Base-by-base conservation (phyloP, 2,329 filamentous ascomycete genomes). In the Cercospora janseana region DNA sequence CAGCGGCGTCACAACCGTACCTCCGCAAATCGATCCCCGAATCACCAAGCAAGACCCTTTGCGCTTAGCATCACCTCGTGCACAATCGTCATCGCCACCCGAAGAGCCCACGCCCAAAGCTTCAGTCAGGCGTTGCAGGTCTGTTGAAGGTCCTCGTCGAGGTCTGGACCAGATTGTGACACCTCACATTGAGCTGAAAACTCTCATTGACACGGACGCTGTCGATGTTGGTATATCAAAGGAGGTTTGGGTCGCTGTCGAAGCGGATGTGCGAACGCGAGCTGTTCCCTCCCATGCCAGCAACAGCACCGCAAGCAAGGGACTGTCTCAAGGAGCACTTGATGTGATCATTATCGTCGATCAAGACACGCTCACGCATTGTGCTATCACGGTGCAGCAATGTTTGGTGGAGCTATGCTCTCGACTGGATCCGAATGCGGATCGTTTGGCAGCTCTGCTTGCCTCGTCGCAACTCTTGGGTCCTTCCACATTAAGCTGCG, bases 171-270 rank as follows among this genome's bases (percentile, higher is more conserved):
- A 20, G 18, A 51, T 9, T 37, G 44, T 10, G 51, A 40, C 62
- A 4, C 63, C 64, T n/a, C 63, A 55, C 26, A 54, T 67, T 13
- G 54, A 62, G 6, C 51, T 66, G n/a, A 35, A 49, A 7, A 51
- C 65, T 7, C 51, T 31, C 5, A 18, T 56, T 4, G 62, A 64
- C 41, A 52, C 51, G 7, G 34, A 51, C 8, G 51, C 54, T 5
- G 53, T 67, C 13, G 65, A 68, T 47, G 51, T 60, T 2, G 47
- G 50, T n/a, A 24, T 52, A 7, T 54, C 59, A 6, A 49, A 51
- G 16, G 56, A 60, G 21, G 48, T 65, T 4, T 68, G 66, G 66
- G 57, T 66, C 7, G 56, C 61, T 13, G 52, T 66, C 6, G 57
- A 64, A 49, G 61, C 61, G 7, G 58, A 53, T 10, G 60, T 63